Percentiles rank a stretch among this genome's conserved stretches.
These are phyloP conservation scores for Aspergillus cejpii DNA, from an alignment of 2,329 filamentous ascomycete genomes.

Conservation along the genomic window DNA sequence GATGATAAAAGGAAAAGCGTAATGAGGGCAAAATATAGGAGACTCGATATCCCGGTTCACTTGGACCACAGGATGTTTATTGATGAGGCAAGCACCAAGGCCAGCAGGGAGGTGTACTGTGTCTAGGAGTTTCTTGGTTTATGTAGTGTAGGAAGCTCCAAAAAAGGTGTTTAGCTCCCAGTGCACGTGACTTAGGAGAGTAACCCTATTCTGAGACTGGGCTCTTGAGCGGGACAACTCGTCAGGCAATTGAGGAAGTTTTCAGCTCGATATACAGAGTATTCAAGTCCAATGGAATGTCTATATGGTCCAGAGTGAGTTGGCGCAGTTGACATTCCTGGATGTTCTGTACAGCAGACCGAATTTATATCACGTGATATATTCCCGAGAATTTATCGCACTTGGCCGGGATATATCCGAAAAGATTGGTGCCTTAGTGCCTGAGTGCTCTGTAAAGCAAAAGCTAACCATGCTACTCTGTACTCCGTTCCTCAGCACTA, in stretches of 20 bases:
- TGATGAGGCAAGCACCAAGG: constrained; percentile 6
- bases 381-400: not conserved
- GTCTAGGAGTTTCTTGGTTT: constrained; percentile 15
- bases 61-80: not conserved
- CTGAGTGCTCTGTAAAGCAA: too few relatives aligned
- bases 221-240: not conserved
- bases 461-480: not conserved
- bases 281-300: too few relatives aligned
- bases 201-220: too few relatives aligned
- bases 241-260: not conserved
- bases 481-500: not conserved
- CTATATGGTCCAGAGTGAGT: too few relatives aligned
- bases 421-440: too few relatives aligned
- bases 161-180: constrained; percentile 13
- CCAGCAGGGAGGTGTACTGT: constrained; percentile 10
- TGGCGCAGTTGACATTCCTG: too few relatives aligned
- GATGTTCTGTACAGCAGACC: not conserved
- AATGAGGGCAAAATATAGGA: constrained; percentile 8
- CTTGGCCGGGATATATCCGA: not conserved
- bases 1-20: constrained; percentile 3
- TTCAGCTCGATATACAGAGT: too few relatives aligned
- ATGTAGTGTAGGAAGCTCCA: constrained; percentile 20
- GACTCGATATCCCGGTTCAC: constrained; percentile 4
- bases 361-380: not conserved
- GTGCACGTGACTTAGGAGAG: constrained; percentile 16